A percentile compares a stretch with the other conserved stretches of the same genome.
These are phyloP conservation scores for Kwoniella pini DNA, from an alignment of 768 basidiomycete genomes.

Conservation along the genomic window DNA sequence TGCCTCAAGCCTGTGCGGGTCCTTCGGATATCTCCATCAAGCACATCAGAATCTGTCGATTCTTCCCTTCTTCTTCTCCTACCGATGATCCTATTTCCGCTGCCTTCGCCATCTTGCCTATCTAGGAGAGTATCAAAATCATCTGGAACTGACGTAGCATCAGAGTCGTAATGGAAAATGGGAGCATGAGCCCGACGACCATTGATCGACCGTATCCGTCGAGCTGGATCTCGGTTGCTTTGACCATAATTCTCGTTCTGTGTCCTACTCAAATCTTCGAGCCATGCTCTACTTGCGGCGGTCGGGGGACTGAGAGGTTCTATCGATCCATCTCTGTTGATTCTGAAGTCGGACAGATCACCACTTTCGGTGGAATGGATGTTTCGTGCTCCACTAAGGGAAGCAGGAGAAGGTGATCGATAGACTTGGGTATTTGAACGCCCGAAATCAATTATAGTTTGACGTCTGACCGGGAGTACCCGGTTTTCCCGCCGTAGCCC, in stretches of 20 bases:
- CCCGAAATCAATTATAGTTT: no score
- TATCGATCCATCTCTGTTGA: background rate
- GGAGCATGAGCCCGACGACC: background rate
- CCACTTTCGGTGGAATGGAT: background rate
- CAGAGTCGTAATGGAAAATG: constrained; percentile 4
- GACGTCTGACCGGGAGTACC: no score
- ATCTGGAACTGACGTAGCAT: constrained; percentile 11
- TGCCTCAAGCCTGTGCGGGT: background rate
- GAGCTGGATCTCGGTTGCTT: background rate
- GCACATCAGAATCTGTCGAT: background rate
- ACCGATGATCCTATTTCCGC: background rate
- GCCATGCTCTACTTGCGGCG: constrained; percentile 10
- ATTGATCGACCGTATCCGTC: background rate
- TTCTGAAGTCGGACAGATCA: background rate
- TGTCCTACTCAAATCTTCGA: constrained; percentile 11
- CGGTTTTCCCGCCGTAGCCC: background rate
- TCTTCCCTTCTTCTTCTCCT: background rate
- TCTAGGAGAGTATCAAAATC: constrained; percentile 15
- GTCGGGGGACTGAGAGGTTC: constrained; percentile 4
- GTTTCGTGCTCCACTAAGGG: constrained; percentile 8
- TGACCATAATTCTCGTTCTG: background rate
- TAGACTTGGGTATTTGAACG: background rate
- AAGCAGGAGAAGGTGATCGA: constrained; percentile 4
- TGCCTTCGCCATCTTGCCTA: background rate
- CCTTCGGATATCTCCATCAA: background rate